phyloP scores from a whole-genome alignment of 2,329 filamentous ascomycete genomes.

The Stachybotrys elegans region DNA sequence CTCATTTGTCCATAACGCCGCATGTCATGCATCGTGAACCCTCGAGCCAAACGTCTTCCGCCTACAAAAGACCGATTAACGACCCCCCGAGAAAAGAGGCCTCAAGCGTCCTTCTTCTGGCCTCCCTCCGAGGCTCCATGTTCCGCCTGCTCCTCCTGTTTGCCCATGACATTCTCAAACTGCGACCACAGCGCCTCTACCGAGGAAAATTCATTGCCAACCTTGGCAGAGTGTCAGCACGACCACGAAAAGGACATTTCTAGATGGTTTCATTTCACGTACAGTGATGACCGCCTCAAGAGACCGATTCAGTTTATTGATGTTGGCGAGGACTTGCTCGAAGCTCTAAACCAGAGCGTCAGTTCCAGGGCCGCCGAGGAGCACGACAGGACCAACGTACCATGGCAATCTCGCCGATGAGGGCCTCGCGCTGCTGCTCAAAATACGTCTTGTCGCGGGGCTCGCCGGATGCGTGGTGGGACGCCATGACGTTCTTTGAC shows the following conservation, averaged over 20 bases:
- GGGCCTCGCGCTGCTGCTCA: slow-evolving; percentile 67
- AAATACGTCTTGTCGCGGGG: slow-evolving; percentile 56
- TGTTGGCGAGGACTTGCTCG: slow-evolving; percentile 89
- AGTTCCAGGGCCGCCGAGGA: background rate
- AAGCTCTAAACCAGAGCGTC: slow-evolving; percentile 50
- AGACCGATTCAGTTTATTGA: slow-evolving; percentile 91
- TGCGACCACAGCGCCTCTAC: slow-evolving; percentile 96
- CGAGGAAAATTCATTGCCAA: slow-evolving; percentile 95
- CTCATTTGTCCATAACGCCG: no score
- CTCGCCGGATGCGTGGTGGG: no score
- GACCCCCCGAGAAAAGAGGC: no score
- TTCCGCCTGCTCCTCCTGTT: slow-evolving; percentile 38
- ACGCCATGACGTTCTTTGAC: no score
- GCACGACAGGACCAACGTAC: slow-evolving; percentile 33
- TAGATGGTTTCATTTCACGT: slow-evolving; percentile 22
- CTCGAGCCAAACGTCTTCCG: no score
- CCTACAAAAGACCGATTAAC: no score
- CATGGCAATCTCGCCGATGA: slow-evolving; percentile 69
- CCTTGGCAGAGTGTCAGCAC: slow-evolving; percentile 47
- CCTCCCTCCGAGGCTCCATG: slow-evolving; percentile 21
- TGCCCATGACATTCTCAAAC: slow-evolving; percentile 94
- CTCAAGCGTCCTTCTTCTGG: no score
- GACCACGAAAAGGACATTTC: slow-evolving; percentile 1
- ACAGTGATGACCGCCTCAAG: slow-evolving; percentile 88
- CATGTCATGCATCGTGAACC: no score